Evolutionary conservation across 2,329 filamentous ascomycete genomes (phyloP).

Genomic region (Epichloe brachyelytri): DNA sequence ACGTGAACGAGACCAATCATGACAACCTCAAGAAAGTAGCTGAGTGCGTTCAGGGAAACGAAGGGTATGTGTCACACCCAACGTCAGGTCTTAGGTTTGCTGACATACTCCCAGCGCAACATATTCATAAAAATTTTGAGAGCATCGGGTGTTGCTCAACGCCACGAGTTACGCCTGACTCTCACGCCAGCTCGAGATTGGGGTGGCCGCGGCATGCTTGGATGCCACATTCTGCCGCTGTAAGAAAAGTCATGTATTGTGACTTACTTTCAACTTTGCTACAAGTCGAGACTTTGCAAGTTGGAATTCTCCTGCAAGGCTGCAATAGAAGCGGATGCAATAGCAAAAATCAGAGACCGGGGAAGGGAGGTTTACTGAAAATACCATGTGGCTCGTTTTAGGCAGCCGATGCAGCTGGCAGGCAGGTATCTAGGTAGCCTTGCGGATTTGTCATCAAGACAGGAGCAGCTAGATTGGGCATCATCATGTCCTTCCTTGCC

Average conservation of each 20-base stretch:
- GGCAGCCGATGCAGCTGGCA: neutral
- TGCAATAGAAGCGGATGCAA: neutral
- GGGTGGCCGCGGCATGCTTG: conserved; percentile 81
- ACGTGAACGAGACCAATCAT: conserved; percentile 72
- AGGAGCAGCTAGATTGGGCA: conserved; percentile 1
- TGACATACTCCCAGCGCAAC: conserved; percentile 38
- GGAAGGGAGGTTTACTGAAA: too few relatives aligned
- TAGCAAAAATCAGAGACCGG: too few relatives aligned
- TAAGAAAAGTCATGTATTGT: conserved; percentile 20
- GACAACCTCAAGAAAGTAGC: conserved; percentile 75
- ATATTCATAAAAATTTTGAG: conserved; percentile 57
- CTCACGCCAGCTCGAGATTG: conserved; percentile 69
- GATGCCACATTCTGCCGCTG: conserved; percentile 77
- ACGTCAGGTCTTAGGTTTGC: conserved; percentile 8
- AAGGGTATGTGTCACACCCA: conserved; percentile 51
- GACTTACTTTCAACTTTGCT: neutral
- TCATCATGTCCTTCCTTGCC: neutral
- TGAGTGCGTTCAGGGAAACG: conserved; percentile 80
- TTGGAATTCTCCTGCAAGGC: neutral
- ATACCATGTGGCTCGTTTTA: neutral
- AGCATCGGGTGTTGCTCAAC: conserved; percentile 26
- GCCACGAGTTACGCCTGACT: conserved; percentile 52
- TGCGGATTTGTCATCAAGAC: conserved; percentile 2
- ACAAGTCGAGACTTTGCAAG: neutral
- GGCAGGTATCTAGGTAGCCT: neutral